Evolutionary conservation across 2,329 filamentous ascomycete genomes (phyloP).

Genomic region (Alternaria atra): DNA sequence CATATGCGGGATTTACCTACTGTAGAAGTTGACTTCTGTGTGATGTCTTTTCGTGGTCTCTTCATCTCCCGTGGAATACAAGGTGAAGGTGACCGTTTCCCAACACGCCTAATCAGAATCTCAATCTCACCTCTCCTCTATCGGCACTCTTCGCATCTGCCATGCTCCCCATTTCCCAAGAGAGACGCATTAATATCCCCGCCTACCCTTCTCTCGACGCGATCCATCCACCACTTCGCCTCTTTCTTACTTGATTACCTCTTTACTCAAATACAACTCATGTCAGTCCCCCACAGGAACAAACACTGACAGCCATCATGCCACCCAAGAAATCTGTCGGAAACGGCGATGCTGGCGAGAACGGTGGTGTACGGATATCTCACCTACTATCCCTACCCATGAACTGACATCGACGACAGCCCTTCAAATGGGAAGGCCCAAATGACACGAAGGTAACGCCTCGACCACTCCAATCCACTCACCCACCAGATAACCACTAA

Average conservation of each 20-base stretch:
- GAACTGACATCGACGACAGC: conserved; percentile 7
- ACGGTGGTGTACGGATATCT: not conserved
- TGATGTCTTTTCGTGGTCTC: not conserved
- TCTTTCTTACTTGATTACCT: not conserved
- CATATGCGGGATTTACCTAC: not conserved
- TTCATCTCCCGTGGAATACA: not conserved
- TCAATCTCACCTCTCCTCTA: not conserved
- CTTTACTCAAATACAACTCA: not conserved
- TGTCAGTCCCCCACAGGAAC: not conserved
- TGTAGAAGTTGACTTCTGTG: not conserved
- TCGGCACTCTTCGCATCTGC: not conserved
- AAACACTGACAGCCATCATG: conserved; percentile 2
- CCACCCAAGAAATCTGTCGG: conserved; percentile 14
- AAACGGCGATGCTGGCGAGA: not conserved
- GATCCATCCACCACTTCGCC: not conserved
- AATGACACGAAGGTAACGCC: conserved; percentile 21
- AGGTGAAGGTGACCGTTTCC: not conserved
- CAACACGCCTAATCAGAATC: not conserved
- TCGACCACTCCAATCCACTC: not conserved
- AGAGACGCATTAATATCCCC: not conserved
- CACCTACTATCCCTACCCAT: not conserved
- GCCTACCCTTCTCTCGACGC: not conserved
- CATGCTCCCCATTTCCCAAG: not conserved
- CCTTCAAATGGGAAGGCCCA: conserved; percentile 23
- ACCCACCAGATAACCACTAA: conserved; percentile 35